These are phyloP conservation scores for Aspergillus sclerotialis DNA, from an alignment of 2,329 filamentous ascomycete species.

Conservation along the genomic window DNA sequence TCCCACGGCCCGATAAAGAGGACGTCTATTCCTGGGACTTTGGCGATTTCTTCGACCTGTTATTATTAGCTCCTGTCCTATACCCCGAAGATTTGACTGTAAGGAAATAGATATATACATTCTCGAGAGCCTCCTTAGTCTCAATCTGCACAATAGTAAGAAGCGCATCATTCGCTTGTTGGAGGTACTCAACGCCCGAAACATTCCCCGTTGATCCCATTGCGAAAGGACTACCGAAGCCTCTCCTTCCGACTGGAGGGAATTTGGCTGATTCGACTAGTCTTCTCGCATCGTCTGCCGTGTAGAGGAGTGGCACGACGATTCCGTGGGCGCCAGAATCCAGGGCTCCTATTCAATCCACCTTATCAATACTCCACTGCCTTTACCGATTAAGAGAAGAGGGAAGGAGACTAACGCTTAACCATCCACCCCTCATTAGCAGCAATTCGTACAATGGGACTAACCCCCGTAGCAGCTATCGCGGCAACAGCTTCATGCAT, in stretches of 20 bases:
- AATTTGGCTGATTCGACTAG: conserved; percentile 50
- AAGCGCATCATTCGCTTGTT: conserved; percentile 48
- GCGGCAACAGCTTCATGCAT: conserved; percentile 52
- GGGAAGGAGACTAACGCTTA: conserved; percentile 38
- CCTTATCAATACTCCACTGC: not conserved
- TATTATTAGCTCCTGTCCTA: not conserved
- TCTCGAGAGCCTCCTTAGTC: conserved; percentile 33
- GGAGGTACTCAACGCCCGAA: conserved; percentile 41
- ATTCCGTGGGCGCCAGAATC: conserved; percentile 55
- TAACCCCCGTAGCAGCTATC: conserved; percentile 35
- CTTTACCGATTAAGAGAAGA: not conserved
- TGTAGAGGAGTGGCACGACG: conserved; percentile 48
- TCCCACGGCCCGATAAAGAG: conserved; percentile 51
- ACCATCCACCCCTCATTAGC: conserved; percentile 57
- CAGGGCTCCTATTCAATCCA: conserved; percentile 39
- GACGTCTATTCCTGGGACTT: conserved; percentile 47
- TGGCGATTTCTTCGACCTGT: conserved; percentile 44
- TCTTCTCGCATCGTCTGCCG: conserved; percentile 45
- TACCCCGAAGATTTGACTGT: not conserved
- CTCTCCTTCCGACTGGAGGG: conserved; percentile 48
- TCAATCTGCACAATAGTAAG: conserved; percentile 44
- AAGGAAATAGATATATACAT: too few relatives aligned
- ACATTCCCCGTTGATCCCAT: conserved; percentile 37
- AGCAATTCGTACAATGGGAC: conserved; percentile 43
- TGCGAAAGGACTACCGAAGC: conserved; percentile 51